A percentile compares a stretch with the other conserved stretches of the same genome.
Conservation (phyloP, 169 alveolate genomes). For the Babesia ovata region DNA sequence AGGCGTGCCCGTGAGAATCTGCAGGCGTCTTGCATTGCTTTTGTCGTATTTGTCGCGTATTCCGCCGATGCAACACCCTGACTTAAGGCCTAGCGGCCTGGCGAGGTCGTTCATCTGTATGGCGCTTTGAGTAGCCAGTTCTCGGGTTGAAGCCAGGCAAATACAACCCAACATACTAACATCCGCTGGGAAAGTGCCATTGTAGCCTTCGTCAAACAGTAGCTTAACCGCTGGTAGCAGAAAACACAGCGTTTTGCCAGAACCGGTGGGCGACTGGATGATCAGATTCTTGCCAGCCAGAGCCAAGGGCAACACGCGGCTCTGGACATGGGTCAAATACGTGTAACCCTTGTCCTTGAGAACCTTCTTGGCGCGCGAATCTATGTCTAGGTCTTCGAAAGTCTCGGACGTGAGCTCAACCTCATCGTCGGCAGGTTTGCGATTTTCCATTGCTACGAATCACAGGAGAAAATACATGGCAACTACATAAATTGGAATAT, state of each 20-base stretch:
- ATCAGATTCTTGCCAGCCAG: slow-evolving; percentile 83
- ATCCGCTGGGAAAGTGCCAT: slow-evolving; percentile 65
- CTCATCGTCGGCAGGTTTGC: slow-evolving; percentile 32
- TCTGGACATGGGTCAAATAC: slow-evolving; percentile 85
- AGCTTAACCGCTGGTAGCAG: slow-evolving; percentile 80
- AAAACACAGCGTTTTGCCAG: slow-evolving; percentile 91
- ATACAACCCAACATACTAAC: slow-evolving; percentile 73
- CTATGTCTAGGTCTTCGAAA: slow-evolving; percentile 60
- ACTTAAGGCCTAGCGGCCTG: slow-evolving; percentile 55
- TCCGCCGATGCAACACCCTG: slow-evolving; percentile 79
- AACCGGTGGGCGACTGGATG: slow-evolving; percentile 90
- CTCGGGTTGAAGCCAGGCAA: slow-evolving; percentile 77
- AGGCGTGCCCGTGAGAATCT: slow-evolving; percentile 76
- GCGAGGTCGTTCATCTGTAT: slow-evolving; percentile 73
- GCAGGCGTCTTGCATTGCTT: slow-evolving; percentile 65
- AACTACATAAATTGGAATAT: neutral
- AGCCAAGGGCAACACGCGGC: slow-evolving; percentile 89
- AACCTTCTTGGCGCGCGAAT: slow-evolving; percentile 69
- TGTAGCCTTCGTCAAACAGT: slow-evolving; percentile 63
- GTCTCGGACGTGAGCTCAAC: slow-evolving; percentile 63
- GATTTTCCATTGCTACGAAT: neutral
- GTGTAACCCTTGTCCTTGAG: slow-evolving; percentile 76
- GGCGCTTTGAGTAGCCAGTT: slow-evolving; percentile 79
- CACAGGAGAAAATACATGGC: neutral
- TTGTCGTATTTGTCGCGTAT: slow-evolving; percentile 67